Evolutionary conservation across 768 basidiomycete species (phyloP), one percentile per base, ranked within the genome.

Genomic region (Phylloporus sp.): DNA sequence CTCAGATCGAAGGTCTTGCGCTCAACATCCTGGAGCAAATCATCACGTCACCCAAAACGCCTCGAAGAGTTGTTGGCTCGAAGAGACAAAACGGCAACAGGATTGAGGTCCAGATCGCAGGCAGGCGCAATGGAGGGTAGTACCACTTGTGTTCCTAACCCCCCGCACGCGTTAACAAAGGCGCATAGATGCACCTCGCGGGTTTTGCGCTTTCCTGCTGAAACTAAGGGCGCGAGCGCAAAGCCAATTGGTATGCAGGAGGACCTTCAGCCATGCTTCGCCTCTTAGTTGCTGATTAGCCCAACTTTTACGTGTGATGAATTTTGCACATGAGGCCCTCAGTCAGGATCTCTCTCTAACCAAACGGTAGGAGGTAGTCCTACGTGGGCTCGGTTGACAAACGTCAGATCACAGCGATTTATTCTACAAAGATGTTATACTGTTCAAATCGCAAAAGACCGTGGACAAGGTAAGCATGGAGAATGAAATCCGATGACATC

Each of bases 391-490:
- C 58, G 49, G 41, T 34, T 57, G 39, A 40, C 34, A 9, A 43
- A 55, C 36, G 13, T 11, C 38, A 23, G 22, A 16, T n/a, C 35
- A 26, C 52, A 93, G 94, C 13, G 93, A 95, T 67, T 78, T 95
- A 15, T 97, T 80, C 69, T 97, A 98, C 70, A 83, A 82, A 56
- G 91, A 95, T 52, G 86, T 92, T 2, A 56, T 67, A 0, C 71
- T 97, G 6, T 98, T 95, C 71, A 82, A 76, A 54, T 80, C 73
- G 7, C 95, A 98, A 65, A 69, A 72, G n/a, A 76, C 78, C 0
- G 92, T 95, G 1, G 90, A 97, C 67, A 75, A 76, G 54, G 94
- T 91, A 56, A 45, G 73, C 59, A 23, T 15, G 35, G 38, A 34
- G 32, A 18, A 15, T 24, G 16, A 29, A 18, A 36, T 38, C 26